phyloP scores from a whole-genome alignment of 2,329 filamentous ascomycete genomes.

The Fusarium sp. region DNA sequence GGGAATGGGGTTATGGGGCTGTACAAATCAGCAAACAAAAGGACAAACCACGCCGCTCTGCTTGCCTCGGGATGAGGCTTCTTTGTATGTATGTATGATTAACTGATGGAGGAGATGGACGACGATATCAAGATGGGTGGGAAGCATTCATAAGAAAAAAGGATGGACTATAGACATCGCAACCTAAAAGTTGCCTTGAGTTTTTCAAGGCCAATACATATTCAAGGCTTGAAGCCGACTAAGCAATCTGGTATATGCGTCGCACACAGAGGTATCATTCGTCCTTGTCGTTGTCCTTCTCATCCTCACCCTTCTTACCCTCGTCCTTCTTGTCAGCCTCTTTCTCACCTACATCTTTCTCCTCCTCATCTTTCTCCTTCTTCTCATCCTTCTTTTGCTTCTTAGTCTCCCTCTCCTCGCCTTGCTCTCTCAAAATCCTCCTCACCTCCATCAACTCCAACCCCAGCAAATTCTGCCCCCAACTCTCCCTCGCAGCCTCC shows the following conservation, averaged over 20 bases:
- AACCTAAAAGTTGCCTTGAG: conserved; percentile 30
- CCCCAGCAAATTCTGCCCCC: conserved; percentile 74
- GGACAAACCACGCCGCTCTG: conserved; percentile 48
- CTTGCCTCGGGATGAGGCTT: conserved; percentile 41
- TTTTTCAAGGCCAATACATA: conserved; percentile 21
- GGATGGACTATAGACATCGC: conserved; percentile 31
- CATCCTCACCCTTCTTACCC: neutral
- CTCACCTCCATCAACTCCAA: conserved; percentile 70
- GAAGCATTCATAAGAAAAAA: conserved; percentile 20
- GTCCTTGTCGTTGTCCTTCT: neutral
- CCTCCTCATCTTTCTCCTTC: neutral
- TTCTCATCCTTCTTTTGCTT: conserved; percentile 3
- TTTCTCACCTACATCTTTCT: neutral
- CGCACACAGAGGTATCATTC: neutral
- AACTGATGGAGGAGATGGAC: conserved; percentile 23
- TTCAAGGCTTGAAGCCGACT: conserved; percentile 13
- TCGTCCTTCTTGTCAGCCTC: neutral
- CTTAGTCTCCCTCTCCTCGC: neutral
- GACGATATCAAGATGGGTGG: conserved; percentile 30
- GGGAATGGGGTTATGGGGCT: conserved; percentile 35
- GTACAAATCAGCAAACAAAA: conserved; percentile 34
- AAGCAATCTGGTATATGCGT: neutral
- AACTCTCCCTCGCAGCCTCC: conserved; percentile 56
- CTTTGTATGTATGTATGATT: conserved; percentile 48
- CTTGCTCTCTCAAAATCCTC: conserved; percentile 56